Conservation (phyloP, 176 grass and related monocot genomes). For the Raddia guianensis region DNA sequence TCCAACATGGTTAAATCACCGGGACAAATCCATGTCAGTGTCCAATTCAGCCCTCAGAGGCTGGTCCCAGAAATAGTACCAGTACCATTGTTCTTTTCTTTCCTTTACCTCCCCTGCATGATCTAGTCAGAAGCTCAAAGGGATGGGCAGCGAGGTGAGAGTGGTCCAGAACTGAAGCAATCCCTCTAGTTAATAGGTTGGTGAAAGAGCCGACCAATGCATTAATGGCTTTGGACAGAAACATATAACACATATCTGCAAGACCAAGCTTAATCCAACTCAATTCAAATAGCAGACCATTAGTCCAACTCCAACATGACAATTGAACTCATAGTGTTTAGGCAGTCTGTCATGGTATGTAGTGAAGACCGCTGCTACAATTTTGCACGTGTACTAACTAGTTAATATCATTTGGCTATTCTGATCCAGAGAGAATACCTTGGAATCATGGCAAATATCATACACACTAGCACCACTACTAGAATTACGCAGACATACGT, state of each 20-base stretch:
- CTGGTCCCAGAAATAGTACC: constrained; percentile 15
- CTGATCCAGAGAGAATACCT: background rate
- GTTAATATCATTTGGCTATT: background rate
- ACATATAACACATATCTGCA: constrained; percentile 2
- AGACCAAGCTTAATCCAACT: constrained; percentile 6
- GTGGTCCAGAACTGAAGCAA: constrained; percentile 38
- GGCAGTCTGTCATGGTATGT: background rate
- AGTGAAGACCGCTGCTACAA: background rate
- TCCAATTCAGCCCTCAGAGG: constrained; percentile 26
- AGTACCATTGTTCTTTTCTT: constrained; percentile 5
- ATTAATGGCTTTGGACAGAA: constrained; percentile 40
- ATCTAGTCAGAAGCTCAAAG: constrained; percentile 36
- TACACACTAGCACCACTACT: background rate
- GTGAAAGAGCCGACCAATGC: constrained; percentile 42
- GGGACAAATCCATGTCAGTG: constrained; percentile 35
- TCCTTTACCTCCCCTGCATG: constrained; percentile 8
- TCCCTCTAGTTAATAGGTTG: constrained; percentile 21
- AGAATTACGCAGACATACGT: background rate
- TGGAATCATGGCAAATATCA: constrained; percentile 27
- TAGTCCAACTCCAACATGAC: background rate
- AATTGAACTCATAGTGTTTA: background rate
- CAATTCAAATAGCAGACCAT: constrained; percentile 9
- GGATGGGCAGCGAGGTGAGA: constrained; percentile 27
- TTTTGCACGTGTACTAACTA: background rate
- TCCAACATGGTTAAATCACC: constrained; percentile 11